Base-by-base conservation (phyloP, 164 flowering plant genomes). In the Magnolia officinalis region DNA sequence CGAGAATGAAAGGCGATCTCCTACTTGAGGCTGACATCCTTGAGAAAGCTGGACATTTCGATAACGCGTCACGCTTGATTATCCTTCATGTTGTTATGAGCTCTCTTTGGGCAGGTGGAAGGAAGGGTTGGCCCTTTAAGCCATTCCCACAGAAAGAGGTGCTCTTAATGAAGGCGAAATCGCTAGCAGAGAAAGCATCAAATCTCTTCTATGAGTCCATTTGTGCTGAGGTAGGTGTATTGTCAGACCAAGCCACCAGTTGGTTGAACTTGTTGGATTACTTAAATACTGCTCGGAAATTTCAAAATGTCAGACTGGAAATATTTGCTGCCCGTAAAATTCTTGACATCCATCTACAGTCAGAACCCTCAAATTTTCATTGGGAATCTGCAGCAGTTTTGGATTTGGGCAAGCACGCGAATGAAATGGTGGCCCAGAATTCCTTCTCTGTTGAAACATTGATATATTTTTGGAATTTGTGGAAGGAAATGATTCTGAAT, bases 111-210 rank as follows among this genome's bases (percentile, higher is more conserved):
- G 77, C 52, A 37, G 6, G 67, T 4, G 86, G 81, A 72, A 74
- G 81, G 75, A 81, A 63, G 49, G 93, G 95, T n/a, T 91, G 94
- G 91, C 91, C 94, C 0, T 63, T 86, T 51, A 89, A 87, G 81
- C 78, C 77, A 4, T 89, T 88, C 77, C 3, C 37, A 2, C 65
- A 79, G 4, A 87, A 84, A 76, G 84, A 84, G 49, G 81, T 88
- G 50, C 87, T 87, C 58, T 61, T 90, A 18, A 8, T 16, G 14
- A 88, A 80, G 78, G 90, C 88, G 9, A 82, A 82, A 78, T 70
- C 70, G 2, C 68, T 82, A 31, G 89, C 92, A 31, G 69, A 78
- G 76, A 74, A 76, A 0, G 78, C 50, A 6, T 78, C 87, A 23
- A 73, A 70, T 63, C 1, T 29, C 45, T 85, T 84, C 59, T 72